Percentiles rank a stretch among this genome's conserved stretches.
phyloP scores from a whole-genome alignment of 164 flowering plant genomes.

The Vitis amurensis region DNA sequence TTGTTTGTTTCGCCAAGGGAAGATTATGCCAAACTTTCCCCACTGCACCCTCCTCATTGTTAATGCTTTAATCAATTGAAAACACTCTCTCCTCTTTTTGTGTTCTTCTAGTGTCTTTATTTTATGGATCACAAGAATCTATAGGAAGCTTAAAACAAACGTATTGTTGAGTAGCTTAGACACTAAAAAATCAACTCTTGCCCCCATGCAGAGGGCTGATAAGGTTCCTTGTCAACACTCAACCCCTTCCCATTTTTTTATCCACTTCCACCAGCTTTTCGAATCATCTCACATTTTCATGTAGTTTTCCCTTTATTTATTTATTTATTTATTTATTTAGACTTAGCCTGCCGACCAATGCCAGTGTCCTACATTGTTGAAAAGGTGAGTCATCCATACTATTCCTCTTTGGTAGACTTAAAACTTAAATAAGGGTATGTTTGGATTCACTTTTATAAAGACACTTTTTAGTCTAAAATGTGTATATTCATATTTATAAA shows the following conservation, averaged over 20 bases:
- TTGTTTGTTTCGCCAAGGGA: slow-evolving; percentile 12
- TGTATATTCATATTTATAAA: no score
- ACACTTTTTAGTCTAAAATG: no score
- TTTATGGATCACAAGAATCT: background rate
- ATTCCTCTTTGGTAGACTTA: no score
- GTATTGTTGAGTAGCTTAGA: no score
- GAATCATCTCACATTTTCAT: slow-evolving; percentile 43
- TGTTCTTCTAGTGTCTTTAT: background rate
- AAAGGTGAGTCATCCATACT: no score
- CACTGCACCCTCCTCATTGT: background rate
- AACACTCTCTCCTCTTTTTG: background rate
- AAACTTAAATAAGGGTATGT: no score
- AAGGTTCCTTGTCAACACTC: background rate
- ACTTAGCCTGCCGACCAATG: no score
- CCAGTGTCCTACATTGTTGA: no score
- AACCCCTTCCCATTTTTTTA: no score
- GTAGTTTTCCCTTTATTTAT: background rate
- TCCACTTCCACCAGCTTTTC: slow-evolving; percentile 15
- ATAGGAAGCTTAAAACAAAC: background rate
- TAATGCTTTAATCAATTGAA: no score
- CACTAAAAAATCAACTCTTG: background rate
- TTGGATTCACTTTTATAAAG: no score
- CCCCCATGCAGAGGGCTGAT: slow-evolving; percentile 1
- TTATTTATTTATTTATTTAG: background rate
- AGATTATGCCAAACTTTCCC: slow-evolving; percentile 13